Base-by-base conservation (phyloP, 495 filamentous ascomycete genomes). In the Aspergillus saccharolyticus region DNA sequence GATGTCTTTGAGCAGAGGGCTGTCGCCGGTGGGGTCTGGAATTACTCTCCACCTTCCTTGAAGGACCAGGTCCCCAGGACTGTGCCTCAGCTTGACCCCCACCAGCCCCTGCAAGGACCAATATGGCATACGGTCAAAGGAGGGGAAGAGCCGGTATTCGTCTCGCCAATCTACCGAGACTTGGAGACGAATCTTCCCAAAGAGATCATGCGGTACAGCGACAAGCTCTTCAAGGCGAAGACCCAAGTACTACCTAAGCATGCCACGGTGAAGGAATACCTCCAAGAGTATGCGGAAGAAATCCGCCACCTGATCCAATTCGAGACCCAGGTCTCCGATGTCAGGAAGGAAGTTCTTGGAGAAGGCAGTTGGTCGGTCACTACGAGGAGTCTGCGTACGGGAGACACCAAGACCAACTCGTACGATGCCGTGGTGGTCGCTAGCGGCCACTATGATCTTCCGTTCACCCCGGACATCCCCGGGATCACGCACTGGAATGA, bases 111-210 rank as follows among this genome's bases (percentile, higher is more conserved):
- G 6, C 70, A 78, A 55, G 70, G 70, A 52, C 81, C 80, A 46
- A 63, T 72, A 54, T 80, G 75, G 78, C 58, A 52, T 55, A 62
- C 50, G 16, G 59, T 58, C 28, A 60, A 63, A 18, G 44, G 55
- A 15, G 30, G 62, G 30, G 52, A 67, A 18, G 65, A 73, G 24
- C 70, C 78, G 0, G 66, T 66, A 6, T 81, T 83, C 74, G 67
- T 89, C 69, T 83, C 88, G 3, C 89, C 93, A 3, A 79, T 96
- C 67, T 96, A 97, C 65, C 85, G 91, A 15, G 66, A 76, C 28
- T 69, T 97, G 24, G 86, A 95, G 60, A 90, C 91, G 42, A 97
- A 97, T 66, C 90, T 96, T 42, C 90, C 92, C 0, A 83, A 91
- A 53, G 73, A 75, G 1, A 64, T 97, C 56, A 97, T 97, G 93